A percentile compares a stretch with the other conserved stretches of the same genome.
Conservation (phyloP, 495 filamentous ascomycete species). For the Penicillium atrosanguineum region DNA sequence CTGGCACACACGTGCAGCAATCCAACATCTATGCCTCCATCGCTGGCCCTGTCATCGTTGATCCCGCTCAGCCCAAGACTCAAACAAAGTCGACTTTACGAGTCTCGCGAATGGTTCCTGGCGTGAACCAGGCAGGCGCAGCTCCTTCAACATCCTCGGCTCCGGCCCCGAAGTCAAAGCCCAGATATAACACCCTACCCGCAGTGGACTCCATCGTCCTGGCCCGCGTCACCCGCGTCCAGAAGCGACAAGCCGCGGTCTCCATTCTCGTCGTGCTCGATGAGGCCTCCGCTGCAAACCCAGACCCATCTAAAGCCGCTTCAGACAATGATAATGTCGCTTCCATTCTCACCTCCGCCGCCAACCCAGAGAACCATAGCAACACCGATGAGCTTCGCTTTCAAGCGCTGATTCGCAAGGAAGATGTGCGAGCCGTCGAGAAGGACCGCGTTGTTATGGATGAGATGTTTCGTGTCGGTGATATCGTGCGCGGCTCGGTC, state of each 20-base stretch:
- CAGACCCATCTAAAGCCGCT: conserved; percentile 34
- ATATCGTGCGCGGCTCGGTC: conserved; percentile 87
- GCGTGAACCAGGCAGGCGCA: not conserved
- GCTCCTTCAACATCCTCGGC: conserved; percentile 25
- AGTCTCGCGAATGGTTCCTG: conserved; percentile 40
- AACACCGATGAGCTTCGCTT: conserved; percentile 50
- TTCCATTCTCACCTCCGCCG: conserved; percentile 42
- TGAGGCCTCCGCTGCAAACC: conserved; percentile 31
- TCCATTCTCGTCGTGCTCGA: conserved; percentile 77
- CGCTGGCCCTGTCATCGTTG: conserved; percentile 53
- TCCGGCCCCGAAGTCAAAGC: conserved; percentile 18
- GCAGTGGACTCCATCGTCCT: conserved; percentile 76
- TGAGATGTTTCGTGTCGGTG: conserved; percentile 89
- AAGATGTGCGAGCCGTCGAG: conserved; percentile 93
- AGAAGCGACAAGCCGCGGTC: conserved; percentile 75
- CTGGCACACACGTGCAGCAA: conserved; percentile 77
- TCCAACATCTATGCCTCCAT: conserved; percentile 73
- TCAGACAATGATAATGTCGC: conserved; percentile 51
- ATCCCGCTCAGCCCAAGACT: conserved; percentile 46
- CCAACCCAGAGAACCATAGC: conserved; percentile 46
- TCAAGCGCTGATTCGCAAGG: conserved; percentile 59
- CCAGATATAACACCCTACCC: conserved; percentile 67
- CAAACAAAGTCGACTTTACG: conserved; percentile 55
- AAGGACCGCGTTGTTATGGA: conserved; percentile 89
- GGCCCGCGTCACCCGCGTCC: conserved; percentile 81